These are phyloP conservation scores for Bipolaris sorokiniana DNA, from an alignment of 2,329 filamentous ascomycete species.

Conservation along the genomic window DNA sequence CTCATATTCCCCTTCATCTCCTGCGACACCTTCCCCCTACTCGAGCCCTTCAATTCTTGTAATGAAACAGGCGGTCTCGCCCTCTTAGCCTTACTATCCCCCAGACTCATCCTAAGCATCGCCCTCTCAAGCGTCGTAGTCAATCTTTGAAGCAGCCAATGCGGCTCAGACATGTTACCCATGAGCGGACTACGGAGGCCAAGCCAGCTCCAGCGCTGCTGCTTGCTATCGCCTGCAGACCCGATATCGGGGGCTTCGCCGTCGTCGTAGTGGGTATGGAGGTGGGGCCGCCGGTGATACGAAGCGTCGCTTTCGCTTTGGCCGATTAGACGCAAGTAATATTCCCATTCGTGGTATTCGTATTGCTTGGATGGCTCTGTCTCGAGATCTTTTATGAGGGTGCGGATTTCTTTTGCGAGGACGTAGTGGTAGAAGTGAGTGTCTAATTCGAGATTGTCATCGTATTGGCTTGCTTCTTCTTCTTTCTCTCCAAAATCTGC, in stretches of 20 bases:
- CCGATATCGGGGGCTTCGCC: constrained; percentile 39
- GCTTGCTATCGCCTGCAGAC: constrained; percentile 37
- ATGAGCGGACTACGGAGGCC: constrained; percentile 72
- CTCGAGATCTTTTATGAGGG: constrained; percentile 52
- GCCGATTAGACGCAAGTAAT: constrained; percentile 47
- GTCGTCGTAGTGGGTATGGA: constrained; percentile 25
- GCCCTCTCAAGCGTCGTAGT: constrained; percentile 60
- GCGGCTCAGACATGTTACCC: constrained; percentile 69
- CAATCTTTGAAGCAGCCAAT: constrained; percentile 75
- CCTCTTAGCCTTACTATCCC: constrained; percentile 20
- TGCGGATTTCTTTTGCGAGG: constrained; percentile 53
- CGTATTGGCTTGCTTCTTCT: constrained; percentile 49
- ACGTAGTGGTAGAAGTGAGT: constrained; percentile 60
- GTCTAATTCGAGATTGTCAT: constrained; percentile 55
- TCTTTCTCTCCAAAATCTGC: constrained; percentile 51
- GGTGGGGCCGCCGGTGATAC: constrained; percentile 42
- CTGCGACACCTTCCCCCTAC: constrained; percentile 6
- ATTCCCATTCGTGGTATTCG: constrained; percentile 49
- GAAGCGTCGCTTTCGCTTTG: constrained; percentile 50
- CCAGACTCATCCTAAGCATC: constrained; percentile 40
- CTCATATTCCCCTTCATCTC: constrained; percentile 18
- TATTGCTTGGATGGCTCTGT: constrained; percentile 49
- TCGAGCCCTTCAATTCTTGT: not conserved
- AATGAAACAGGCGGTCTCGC: constrained; percentile 41
- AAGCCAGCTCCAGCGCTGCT: constrained; percentile 78